A percentile compares a stretch with the other conserved stretches of the same genome.
These are phyloP conservation scores for Saturnispora diversa DNA, from an alignment of 805 yeast species.

Conservation along the genomic window DNA sequence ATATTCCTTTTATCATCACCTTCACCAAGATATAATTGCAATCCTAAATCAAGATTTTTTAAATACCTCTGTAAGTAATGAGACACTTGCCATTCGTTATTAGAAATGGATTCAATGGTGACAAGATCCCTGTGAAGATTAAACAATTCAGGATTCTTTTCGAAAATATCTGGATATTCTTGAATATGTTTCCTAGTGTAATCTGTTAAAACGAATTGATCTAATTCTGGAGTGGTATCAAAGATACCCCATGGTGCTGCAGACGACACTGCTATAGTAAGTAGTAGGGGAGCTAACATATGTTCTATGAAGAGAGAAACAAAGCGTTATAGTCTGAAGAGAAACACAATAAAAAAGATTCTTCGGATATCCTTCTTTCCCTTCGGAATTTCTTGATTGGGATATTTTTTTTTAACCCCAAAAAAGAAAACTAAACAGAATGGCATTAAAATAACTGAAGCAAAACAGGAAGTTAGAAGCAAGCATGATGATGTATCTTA, in stretches of 20 bases:
- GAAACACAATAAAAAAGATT: too few relatives aligned
- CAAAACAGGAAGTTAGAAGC: too few relatives aligned
- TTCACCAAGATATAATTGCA: constrained; percentile 32
- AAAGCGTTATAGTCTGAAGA: not conserved
- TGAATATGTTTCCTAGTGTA: not conserved
- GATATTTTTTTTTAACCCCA: not conserved
- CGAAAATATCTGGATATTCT: constrained; percentile 6
- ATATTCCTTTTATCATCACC: constrained; percentile 28
- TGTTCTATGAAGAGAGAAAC: not conserved
- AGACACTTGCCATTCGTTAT: constrained; percentile 33
- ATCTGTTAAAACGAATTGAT: not conserved
- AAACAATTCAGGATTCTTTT: constrained; percentile 19
- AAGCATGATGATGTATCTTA: too few relatives aligned
- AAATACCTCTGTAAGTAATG: constrained; percentile 34
- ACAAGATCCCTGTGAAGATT: constrained; percentile 31
- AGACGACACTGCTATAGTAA: not conserved
- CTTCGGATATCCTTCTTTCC: too few relatives aligned
- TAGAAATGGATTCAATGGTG: constrained; percentile 30
- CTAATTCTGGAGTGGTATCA: not conserved
- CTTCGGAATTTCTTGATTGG: constrained; percentile 1
- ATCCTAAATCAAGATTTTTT: constrained; percentile 39
- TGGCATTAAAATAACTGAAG: too few relatives aligned
- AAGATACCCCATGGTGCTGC: constrained; percentile 3
- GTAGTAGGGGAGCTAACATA: not conserved
- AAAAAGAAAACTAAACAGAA: too few relatives aligned